Percentiles rank a stretch among this genome's conserved stretches.
Evolutionary conservation across 345 rosid genomes (phyloP).

Genomic region (Brassica carinata): DNA sequence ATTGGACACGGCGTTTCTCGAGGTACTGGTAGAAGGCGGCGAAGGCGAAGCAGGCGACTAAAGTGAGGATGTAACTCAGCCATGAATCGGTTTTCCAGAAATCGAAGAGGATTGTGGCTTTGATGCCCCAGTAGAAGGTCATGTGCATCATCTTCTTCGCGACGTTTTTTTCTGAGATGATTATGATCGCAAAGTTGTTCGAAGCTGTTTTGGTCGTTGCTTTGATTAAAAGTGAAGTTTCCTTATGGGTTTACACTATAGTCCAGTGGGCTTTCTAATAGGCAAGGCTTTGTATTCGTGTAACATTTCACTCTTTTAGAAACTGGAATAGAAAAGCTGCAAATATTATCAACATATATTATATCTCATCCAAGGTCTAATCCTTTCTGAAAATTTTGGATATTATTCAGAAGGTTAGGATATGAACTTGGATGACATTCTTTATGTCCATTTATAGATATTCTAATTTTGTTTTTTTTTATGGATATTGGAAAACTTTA

Average conservation of each 20-base stretch:
- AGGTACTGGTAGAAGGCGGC: conserved; percentile 67
- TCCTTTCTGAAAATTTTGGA: background rate
- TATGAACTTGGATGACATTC: background rate
- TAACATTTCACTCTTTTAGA: background rate
- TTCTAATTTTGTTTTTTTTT: too few relatives aligned
- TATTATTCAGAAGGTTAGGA: background rate
- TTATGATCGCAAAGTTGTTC: too few relatives aligned
- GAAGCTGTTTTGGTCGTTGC: conserved; percentile 5
- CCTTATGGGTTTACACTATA: background rate
- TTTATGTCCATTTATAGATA: too few relatives aligned
- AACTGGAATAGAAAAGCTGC: too few relatives aligned
- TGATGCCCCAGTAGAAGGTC: conserved; percentile 82
- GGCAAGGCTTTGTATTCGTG: background rate
- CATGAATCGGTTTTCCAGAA: conserved; percentile 73
- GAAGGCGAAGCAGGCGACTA: conserved; percentile 65
- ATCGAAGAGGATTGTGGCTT: conserved; percentile 69
- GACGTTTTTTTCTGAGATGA: background rate
- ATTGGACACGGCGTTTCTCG: conserved; percentile 57
- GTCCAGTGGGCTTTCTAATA: conserved; percentile 18
- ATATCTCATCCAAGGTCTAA: background rate
- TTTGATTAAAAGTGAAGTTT: conserved; percentile 23
- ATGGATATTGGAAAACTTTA: too few relatives aligned
- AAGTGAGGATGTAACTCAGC: conserved; percentile 61
- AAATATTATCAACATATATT: background rate
- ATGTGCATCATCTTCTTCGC: conserved; percentile 88